Conservation (phyloP, 2,329 filamentous ascomycete species). For the Talaromyces sp. region DNA sequence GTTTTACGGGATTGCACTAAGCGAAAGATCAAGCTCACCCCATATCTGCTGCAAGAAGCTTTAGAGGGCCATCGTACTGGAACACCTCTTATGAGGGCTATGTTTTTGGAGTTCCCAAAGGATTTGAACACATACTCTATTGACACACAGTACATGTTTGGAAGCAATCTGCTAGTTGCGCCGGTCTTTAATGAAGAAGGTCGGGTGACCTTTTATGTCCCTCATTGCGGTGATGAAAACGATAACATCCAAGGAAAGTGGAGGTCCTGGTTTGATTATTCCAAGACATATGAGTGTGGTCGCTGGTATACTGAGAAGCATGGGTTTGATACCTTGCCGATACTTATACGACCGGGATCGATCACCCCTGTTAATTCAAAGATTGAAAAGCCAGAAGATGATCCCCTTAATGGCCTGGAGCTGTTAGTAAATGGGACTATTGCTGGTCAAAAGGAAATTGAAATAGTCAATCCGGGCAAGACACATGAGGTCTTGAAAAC, state of each 20-base stretch:
- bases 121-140: slow-evolving; percentile 66
- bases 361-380: slow-evolving; percentile 11
- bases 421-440: slow-evolving; percentile 10
- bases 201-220: slow-evolving; percentile 63
- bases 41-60: slow-evolving; percentile 56
- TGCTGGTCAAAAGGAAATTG: background rate
- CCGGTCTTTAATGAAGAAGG: slow-evolving; percentile 63
- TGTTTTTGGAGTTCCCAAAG: slow-evolving; percentile 67
- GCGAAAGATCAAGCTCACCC: slow-evolving; percentile 56
- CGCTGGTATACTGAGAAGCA: slow-evolving; percentile 61
- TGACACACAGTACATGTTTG: slow-evolving; percentile 73
- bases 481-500: slow-evolving; percentile 45
- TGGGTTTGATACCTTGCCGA: slow-evolving; percentile 55
- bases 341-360: slow-evolving; percentile 53
- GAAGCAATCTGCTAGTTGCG: slow-evolving; percentile 59
- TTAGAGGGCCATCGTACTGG: slow-evolving; percentile 51
- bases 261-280: slow-evolving; percentile 49
- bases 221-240: slow-evolving; percentile 46
- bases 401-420: slow-evolving; percentile 12
- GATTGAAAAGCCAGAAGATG: slow-evolving; percentile 9
- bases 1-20: slow-evolving; percentile 54
- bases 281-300: slow-evolving; percentile 35
- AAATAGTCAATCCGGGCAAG: slow-evolving; percentile 13
- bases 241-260: slow-evolving; percentile 44
- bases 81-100: slow-evolving; percentile 62